Evolutionary conservation across 1,284 basidiomycete genomes (phyloP).

Genomic region (Moniliophthora roreri): DNA sequence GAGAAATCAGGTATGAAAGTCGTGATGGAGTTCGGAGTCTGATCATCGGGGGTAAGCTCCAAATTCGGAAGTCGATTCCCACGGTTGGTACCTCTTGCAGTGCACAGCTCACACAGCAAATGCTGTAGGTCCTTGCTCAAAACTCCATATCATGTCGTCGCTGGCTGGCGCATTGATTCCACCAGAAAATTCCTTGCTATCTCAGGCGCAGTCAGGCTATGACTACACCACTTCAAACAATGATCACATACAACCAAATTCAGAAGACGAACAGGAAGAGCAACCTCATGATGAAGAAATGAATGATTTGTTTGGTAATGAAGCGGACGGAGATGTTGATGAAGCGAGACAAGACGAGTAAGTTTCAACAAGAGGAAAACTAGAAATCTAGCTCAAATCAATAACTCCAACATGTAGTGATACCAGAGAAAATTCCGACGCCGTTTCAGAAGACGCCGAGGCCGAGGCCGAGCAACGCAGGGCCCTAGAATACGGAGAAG

Average conservation of each 20-base stretch:
- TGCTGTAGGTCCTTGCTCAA: not conserved
- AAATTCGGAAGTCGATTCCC: too few relatives aligned
- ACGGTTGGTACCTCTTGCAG: not conserved
- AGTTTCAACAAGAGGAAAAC: conserved; percentile 14
- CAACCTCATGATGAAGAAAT: conserved; percentile 56
- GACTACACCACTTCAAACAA: conserved; percentile 30
- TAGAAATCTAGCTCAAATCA: too few relatives aligned
- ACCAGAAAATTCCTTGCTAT: conserved; percentile 11
- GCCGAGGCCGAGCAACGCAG: conserved; percentile 69
- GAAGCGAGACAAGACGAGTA: conserved; percentile 27
- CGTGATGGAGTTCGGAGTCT: too few relatives aligned
- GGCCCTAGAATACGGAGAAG: conserved; percentile 80
- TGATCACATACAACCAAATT: conserved; percentile 43
- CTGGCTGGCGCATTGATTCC: conserved; percentile 38
- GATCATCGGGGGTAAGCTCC: too few relatives aligned
- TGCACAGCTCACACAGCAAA: not conserved
- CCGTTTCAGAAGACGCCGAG: conserved; percentile 47
- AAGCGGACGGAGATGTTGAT: conserved; percentile 51
- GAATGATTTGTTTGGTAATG: conserved; percentile 79
- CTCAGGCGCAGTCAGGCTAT: conserved; percentile 3
- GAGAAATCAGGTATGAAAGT: too few relatives aligned
- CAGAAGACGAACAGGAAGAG: conserved; percentile 32
- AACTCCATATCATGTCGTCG: conserved; percentile 20
- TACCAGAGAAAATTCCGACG: conserved; percentile 16
- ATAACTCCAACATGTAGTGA: not conserved